Evolutionary conservation across 2,329 filamentous ascomycete genomes (phyloP), one percentile per base, ranked within the genome.

Genomic region (Claviceps sp.): DNA sequence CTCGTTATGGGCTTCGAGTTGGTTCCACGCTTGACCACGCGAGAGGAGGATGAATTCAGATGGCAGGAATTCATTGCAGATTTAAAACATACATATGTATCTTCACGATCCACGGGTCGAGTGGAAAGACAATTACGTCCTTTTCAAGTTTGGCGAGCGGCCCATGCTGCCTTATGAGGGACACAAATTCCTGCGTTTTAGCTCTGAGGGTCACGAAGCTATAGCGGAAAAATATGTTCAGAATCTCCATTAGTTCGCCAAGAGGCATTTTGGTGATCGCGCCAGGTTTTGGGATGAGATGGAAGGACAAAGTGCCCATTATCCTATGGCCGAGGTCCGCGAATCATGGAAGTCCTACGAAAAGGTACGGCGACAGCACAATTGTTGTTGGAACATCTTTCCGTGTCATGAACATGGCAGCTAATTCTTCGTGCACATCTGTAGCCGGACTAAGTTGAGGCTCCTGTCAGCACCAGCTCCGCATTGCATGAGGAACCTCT

Each of bases 181-280:
- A 6, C 40, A 50, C 49, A 50, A 50, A n/a, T 37, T 50, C 5
- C 40, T 50, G 20, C 49, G 49, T 13, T 50, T 50, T 26, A 50
- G 49, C 49, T 50, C 49, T 6, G n/a, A 45, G 6, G 40, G 22
- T 17, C 7, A 6, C 2, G 8, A 11, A 22, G 20, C 40, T 3
- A 26, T 26, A 26, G 26, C 26, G 26, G 9, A 43, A 2, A 11
- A 3, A 13, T 43, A 23, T 43, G 13, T 43, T 43, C 5, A 23
- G 4, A 13, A 43, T n/a, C n/a, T 40, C 6, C 17, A n/a, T n/a
- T 8, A 8, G 16, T 8, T 40, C 9, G 39, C 39, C n/a, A 20
- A 17, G 9, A 6, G n/a, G 4, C 3, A 8, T 7, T 40, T 40
- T 11, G 39, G 39, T 40, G 6, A 6, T 7, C 39, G 39, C n/a